Percentiles rank a stretch among this genome's conserved stretches.
These are phyloP conservation scores for Echria macrotheca DNA, from an alignment of 495 filamentous ascomycete species.

Conservation along the genomic window DNA sequence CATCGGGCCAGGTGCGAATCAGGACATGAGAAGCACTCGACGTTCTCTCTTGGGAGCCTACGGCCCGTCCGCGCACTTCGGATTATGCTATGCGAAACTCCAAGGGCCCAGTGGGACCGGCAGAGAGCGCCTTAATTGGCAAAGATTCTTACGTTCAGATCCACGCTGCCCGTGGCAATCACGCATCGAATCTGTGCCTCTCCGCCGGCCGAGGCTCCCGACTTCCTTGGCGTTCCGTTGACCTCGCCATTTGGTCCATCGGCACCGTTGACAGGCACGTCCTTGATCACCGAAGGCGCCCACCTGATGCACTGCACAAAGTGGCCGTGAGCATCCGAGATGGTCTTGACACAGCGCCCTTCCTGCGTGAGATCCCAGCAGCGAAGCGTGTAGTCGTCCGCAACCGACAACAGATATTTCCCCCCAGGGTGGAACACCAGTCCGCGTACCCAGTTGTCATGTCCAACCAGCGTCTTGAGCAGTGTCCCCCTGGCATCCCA, in stretches of 20 bases:
- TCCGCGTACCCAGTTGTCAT: constrained; percentile 93
- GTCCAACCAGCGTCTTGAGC: constrained; percentile 82
- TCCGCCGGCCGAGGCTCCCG: constrained; percentile 25
- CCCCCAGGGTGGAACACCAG: constrained; percentile 91
- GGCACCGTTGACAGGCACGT: constrained; percentile 46
- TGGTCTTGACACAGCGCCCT: constrained; percentile 77
- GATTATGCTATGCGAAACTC: background rate
- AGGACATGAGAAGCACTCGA: too few species aligned
- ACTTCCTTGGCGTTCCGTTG: constrained; percentile 45
- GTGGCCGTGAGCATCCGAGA: constrained; percentile 74
- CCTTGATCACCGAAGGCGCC: constrained; percentile 74
- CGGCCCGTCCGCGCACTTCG: too few species aligned
- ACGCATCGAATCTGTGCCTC: constrained; percentile 54
- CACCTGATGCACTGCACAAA: constrained; percentile 87
- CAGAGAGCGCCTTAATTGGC: constrained; percentile 35
- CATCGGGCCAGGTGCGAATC: too few species aligned
- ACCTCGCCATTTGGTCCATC: constrained; percentile 47
- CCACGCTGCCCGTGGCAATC: constrained; percentile 58
- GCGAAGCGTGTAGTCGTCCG: constrained; percentile 87
- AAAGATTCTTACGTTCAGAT: constrained; percentile 57
- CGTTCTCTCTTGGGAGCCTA: too few species aligned
- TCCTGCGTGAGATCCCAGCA: constrained; percentile 96
- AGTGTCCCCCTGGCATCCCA: constrained; percentile 85
- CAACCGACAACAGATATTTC: constrained; percentile 79
- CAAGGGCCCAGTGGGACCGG: background rate